Percentiles rank a stretch among this genome's conserved stretches.
These are phyloP conservation scores for Blastobotrys muscicola DNA, from an alignment of 805 yeast genomes.

Conservation along the genomic window DNA sequence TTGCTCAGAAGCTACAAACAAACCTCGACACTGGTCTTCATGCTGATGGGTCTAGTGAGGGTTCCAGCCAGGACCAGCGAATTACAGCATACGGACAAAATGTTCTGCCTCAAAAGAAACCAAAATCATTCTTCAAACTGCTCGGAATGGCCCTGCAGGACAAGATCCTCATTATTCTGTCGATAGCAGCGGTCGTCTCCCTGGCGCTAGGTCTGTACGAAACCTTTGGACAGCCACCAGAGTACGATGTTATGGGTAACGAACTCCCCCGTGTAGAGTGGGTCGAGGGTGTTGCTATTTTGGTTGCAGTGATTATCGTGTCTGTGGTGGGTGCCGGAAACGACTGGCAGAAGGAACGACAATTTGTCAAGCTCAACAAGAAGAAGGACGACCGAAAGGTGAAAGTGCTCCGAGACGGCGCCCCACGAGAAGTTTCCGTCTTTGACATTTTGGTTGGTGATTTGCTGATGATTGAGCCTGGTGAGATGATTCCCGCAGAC, in stretches of 20 bases:
- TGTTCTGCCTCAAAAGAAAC: constrained; percentile 57
- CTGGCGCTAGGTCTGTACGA: constrained; percentile 87
- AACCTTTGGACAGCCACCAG: constrained; percentile 75
- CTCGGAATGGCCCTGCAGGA: constrained; percentile 84
- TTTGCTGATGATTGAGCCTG: constrained; percentile 72
- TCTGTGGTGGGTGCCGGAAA: constrained; percentile 91
- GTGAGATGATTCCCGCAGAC: constrained; percentile 91
- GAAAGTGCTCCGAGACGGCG: constrained; percentile 65
- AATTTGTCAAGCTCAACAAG: constrained; percentile 77
- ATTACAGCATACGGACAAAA: constrained; percentile 52
- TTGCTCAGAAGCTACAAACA: constrained; percentile 25
- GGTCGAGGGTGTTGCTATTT: constrained; percentile 98
- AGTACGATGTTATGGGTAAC: constrained; percentile 69
- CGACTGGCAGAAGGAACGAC: constrained; percentile 93
- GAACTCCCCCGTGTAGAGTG: constrained; percentile 81
- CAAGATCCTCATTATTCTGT: constrained; percentile 73
- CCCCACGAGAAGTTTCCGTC: constrained; percentile 57
- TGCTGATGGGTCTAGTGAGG: constrained; percentile 14
- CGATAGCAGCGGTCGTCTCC: constrained; percentile 82
- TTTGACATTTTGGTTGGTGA: constrained; percentile 83
- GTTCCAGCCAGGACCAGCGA: constrained; percentile 13
- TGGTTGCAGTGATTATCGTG: constrained; percentile 83
- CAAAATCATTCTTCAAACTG: constrained; percentile 56
- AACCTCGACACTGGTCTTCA: constrained; percentile 25
- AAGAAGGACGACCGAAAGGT: constrained; percentile 79